Evolutionary conservation across 2,329 filamentous ascomycete genomes (phyloP).

Genomic region (Orbilia blumenaviensis): DNA sequence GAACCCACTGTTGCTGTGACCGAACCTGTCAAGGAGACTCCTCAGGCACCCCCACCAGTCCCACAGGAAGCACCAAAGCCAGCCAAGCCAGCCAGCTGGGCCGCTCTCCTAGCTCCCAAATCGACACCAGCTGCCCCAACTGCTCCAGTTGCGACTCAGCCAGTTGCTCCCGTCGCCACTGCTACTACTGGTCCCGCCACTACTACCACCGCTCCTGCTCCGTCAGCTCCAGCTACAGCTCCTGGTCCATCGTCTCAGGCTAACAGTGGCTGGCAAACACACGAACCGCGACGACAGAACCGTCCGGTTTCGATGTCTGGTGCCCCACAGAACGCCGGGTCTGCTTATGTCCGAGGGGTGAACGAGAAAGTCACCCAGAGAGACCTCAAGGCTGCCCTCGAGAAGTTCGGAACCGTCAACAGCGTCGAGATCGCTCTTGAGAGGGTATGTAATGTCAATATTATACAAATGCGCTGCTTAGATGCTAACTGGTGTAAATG

Average conservation of each 20-base stretch:
- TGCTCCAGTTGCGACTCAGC: conserved; percentile 57
- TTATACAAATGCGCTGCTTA: background rate
- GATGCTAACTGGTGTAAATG: background rate
- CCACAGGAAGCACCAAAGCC: conserved; percentile 49
- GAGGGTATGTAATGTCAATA: conserved; percentile 71
- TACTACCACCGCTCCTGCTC: conserved; percentile 60
- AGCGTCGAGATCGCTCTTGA: conserved; percentile 81
- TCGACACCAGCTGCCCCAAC: conserved; percentile 43
- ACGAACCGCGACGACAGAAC: conserved; percentile 65
- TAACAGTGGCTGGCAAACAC: conserved; percentile 82
- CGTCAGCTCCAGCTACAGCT: conserved; percentile 59
- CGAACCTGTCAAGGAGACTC: conserved; percentile 44
- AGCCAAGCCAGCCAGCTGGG: conserved; percentile 46
- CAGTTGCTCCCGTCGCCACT: conserved; percentile 59
- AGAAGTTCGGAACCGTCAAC: conserved; percentile 75
- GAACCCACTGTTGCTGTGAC: conserved; percentile 17
- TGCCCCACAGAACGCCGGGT: conserved; percentile 62
- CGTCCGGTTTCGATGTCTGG: conserved; percentile 59
- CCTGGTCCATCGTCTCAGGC: conserved; percentile 60
- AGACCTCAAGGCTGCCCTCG: conserved; percentile 75
- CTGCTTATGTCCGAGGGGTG: conserved; percentile 95
- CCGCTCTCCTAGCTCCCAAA: conserved; percentile 37
- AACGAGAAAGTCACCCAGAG: conserved; percentile 81
- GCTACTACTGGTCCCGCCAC: conserved; percentile 65
- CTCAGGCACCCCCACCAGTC: conserved; percentile 40